phyloP scores from a whole-genome alignment of 352 stramenopile genomes.

The Phytophthora pseudosyringae region DNA sequence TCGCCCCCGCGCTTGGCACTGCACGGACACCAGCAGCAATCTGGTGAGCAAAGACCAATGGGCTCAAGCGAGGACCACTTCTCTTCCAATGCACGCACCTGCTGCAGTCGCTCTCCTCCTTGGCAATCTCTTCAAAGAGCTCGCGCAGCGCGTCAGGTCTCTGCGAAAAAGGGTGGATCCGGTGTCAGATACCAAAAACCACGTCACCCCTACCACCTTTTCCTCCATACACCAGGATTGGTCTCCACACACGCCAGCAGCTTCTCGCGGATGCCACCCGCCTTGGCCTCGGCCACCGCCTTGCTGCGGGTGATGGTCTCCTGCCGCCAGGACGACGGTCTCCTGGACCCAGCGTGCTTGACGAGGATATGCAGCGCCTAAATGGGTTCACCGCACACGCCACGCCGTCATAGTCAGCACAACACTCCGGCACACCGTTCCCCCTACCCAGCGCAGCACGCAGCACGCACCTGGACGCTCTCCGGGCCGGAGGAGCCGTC shows the following conservation, averaged over 20 bases:
- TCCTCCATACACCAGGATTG: conserved; percentile 50
- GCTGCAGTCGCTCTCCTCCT: conserved; percentile 90
- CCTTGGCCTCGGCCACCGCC: conserved; percentile 78
- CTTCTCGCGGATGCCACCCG: conserved; percentile 84
- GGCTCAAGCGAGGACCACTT: background rate
- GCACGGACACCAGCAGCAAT: conserved; percentile 1
- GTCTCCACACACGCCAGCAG: conserved; percentile 75
- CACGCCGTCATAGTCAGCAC: background rate
- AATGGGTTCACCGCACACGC: background rate
- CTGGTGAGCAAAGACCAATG: too few species aligned
- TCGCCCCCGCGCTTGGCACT: conserved; percentile 93
- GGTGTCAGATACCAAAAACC: background rate
- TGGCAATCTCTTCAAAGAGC: conserved; percentile 87
- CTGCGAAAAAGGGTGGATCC: conserved; percentile 2
- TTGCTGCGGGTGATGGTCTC: conserved; percentile 90
- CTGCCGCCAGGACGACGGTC: conserved; percentile 89
- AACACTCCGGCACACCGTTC: background rate
- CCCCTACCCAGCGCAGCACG: background rate
- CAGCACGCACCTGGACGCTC: conserved; percentile 52
- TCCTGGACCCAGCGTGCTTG: conserved; percentile 85
- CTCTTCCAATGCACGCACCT: conserved; percentile 46
- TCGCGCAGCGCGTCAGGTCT: conserved; percentile 57
- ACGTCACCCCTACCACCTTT: background rate
- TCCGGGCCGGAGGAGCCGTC: conserved; percentile 36
- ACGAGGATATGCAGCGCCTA: conserved; percentile 88